Base-by-base conservation (phyloP, 108 stramenopile genomes). In the Fragilaria crotonensis region DNA sequence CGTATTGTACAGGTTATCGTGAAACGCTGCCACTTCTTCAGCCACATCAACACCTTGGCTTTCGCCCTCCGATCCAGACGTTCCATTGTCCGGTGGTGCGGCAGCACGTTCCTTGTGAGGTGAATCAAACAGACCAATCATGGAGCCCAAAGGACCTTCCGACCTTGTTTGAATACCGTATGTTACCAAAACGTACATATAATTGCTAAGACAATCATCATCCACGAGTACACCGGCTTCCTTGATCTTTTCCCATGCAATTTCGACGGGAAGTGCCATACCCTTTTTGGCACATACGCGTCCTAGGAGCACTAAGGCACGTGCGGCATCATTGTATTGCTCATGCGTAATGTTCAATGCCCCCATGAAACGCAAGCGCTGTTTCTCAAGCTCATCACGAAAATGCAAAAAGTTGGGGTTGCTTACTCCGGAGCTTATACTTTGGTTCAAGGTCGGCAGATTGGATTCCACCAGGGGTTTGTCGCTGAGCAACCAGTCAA, bases 1-100 rank as follows among this genome's bases (percentile, higher is more conserved):
- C 3, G 91, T 76, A 44, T 77, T 68, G 57, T 71, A 87, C 2
- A 93, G 45, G 3, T 71, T 58, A 65, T 93, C 91, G 57, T 93
- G 88, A 58, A 71, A 79, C 25, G 70, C 62, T 0, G 91, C 91
- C 45, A 89, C 76, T 60, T 92, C 87, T 0, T 70, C 63, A 5
- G 83, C 60, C 5, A 79, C 41, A 14, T 41, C 14, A 41, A 41
- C 14, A 7, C 14, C 36, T 7, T 19, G 9, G 7, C 22, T 23
- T 32, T 49, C 48, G 11, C 19, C 2, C 14, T 33, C 20, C n/a
- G 46, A 1, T 14, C 46, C 58, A 9, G 19, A 22, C 2, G 22
- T 26, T n/a, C n/a, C n/a, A n/a, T n/a, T n/a, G n/a, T n/a, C n/a
- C n/a, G n/a, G n/a, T n/a, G 5, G n/a, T 5, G 19, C 48, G 18